phyloP scores from a whole-genome alignment of 352 stramenopile species.

The Pythium sp. region DNA sequence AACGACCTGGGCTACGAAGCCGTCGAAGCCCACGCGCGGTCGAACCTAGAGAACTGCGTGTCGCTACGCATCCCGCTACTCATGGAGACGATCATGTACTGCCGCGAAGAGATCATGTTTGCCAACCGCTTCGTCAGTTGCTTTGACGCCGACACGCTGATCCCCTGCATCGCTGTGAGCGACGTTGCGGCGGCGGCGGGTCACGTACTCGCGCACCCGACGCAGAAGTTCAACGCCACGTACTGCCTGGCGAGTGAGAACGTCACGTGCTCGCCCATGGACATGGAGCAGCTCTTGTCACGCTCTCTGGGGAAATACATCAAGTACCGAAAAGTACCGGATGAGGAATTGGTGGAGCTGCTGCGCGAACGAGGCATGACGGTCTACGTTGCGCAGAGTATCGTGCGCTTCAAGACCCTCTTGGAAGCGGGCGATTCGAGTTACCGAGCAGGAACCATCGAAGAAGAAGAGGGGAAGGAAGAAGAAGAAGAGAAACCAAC shows the following conservation, averaged over 20 bases:
- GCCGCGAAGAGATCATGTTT: constrained; percentile 72
- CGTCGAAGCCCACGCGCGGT: constrained; percentile 63
- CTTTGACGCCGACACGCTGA: constrained; percentile 37
- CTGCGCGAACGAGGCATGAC: constrained; percentile 54
- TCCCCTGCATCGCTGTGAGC: constrained; percentile 65
- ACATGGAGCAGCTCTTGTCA: constrained; percentile 39
- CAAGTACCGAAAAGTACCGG: constrained; percentile 49
- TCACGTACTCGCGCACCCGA: constrained; percentile 42
- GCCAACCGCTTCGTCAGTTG: constrained; percentile 56
- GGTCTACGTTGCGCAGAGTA: constrained; percentile 45
- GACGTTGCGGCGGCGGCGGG: constrained; percentile 59
- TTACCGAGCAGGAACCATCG: constrained; percentile 2
- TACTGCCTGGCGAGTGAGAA: constrained; percentile 51
- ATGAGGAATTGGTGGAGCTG: constrained; percentile 35
- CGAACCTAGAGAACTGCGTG: constrained; percentile 41
- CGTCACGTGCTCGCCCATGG: constrained; percentile 40
- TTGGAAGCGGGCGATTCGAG: constrained; percentile 27
- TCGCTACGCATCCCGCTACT: constrained; percentile 63
- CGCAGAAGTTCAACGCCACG: constrained; percentile 44
- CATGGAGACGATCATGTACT: constrained; percentile 78
- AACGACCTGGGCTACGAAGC: constrained; percentile 50
- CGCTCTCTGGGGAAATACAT: constrained; percentile 38
- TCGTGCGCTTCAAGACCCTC: constrained; percentile 50
- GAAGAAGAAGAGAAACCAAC: constrained; percentile 1
- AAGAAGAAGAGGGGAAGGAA: background rate